Base-by-base conservation (phyloP, 306 rosid species). In the Trichosanthes truncata region DNA sequence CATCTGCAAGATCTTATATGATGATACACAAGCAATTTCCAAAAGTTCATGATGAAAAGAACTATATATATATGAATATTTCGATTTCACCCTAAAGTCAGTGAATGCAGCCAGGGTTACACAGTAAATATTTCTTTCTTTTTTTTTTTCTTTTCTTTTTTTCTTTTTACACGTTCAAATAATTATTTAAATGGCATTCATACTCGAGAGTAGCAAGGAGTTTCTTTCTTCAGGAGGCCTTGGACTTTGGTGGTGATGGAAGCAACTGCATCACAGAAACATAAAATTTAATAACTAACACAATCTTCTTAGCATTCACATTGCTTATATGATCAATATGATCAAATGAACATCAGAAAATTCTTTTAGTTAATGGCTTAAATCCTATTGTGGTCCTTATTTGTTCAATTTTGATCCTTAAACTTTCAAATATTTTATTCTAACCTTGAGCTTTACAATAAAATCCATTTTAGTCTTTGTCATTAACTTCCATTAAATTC, bases 161-260 rank as follows among this genome's bases (percentile, higher is more conserved):
- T 60, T 25, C 17, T 17, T 25, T 6, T 43, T 40, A 77, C 38
- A 81, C 40, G 79, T 82, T 80, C 78, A 74, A 84, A 84, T 78
- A 66, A 80, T 86, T 89, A 89, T 88, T 87, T 48, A 73, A 40
- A 80, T 63, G 69, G 67, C 84, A 82, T 51, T 14, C 60, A 80
- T 49, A 83, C 83, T 49, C 78, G 23, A 7, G 40, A 74, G 45
- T 78, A 62, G 52, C 81, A 51, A 45, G 53, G 25, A 21, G 74
- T 80, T 76, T 73, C 83, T 76, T 36, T 83, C 83, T 83, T 91
- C 85, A 95, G 5, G 84, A 80, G 53, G 91, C 61, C 85, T 95
- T 95, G 68, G 97, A 82, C 83, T 92, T 95, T 46, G 83, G 80
- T 0, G 93, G 86, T 29, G 93, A 84, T 26, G 98, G 97, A 81